Conservation (phyloP, 2,329 filamentous ascomycete species). For the Juglanconis oblonga region DNA sequence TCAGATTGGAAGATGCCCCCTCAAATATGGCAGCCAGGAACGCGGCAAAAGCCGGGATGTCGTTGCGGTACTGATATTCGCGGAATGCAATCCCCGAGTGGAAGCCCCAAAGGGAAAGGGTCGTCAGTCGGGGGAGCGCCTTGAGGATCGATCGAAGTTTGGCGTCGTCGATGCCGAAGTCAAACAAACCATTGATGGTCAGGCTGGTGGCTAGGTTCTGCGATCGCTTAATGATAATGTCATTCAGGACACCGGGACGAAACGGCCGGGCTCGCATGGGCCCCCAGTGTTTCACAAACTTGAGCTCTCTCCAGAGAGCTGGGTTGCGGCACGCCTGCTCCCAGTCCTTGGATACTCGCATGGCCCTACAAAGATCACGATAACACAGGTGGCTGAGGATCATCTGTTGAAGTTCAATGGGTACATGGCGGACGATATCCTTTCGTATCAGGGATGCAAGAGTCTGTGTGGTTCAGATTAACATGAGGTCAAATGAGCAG, state of each 20-base stretch:
- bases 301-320: slow-evolving; percentile 9
- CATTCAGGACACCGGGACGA: not conserved
- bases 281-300: not conserved
- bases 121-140: not conserved
- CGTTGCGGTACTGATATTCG: not conserved
- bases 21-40: not conserved
- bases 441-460: slow-evolving; percentile 2
- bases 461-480: not conserved
- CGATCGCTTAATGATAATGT: slow-evolving; percentile 2
- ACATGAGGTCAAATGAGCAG: not conserved
- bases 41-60: not conserved
- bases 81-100: not conserved
- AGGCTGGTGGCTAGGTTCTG: slow-evolving; percentile 2
- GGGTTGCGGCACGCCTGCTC: slow-evolving; percentile 2
- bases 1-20: not conserved
- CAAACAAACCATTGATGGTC: not conserved
- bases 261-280: not conserved
- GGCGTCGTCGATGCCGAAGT: slow-evolving; percentile 1
- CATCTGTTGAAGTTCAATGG: not conserved
- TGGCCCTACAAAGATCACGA: slow-evolving; percentile 8
- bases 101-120: not conserved
- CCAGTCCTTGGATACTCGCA: slow-evolving; percentile 15
- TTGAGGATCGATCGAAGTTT: slow-evolving; percentile 1
- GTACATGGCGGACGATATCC: slow-evolving; percentile 4
- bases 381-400: not conserved